Conservation (phyloP, 352 stramenopile genomes). For the Globisporangium nodosum region DNA sequence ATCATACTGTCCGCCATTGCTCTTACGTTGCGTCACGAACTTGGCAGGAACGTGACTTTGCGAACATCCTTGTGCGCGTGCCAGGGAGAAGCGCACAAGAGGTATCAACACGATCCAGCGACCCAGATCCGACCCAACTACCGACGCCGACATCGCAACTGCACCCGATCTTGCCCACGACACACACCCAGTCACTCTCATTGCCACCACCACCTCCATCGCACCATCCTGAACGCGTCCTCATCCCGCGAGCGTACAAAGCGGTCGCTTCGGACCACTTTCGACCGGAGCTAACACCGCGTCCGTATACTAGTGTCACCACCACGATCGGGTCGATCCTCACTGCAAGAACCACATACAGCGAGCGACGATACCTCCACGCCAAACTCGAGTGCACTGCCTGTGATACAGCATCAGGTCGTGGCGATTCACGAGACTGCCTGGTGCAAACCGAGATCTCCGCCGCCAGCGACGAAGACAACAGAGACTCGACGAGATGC, state of each 20-base stretch:
- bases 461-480: neutral
- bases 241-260: conserved; percentile 33
- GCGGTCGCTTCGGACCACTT: conserved; percentile 27
- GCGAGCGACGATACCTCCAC: conserved; percentile 18
- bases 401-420: neutral
- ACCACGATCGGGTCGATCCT: conserved; percentile 32
- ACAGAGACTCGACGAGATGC: neutral
- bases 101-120: neutral
- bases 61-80: conserved; percentile 25
- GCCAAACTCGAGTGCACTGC: conserved; percentile 8
- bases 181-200: neutral
- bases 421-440: conserved; percentile 2
- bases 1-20: neutral
- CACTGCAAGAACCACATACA: conserved; percentile 16
- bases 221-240: conserved; percentile 11
- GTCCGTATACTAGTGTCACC: conserved; percentile 25
- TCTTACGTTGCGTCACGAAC: neutral
- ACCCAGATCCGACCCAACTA: no score
- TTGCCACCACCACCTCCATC: conserved; percentile 4
- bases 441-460: conserved; percentile 16
- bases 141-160: neutral
- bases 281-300: conserved; percentile 27
- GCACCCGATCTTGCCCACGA: neutral
- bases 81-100: neutral
- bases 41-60: conserved; percentile 24